phyloP scores from a whole-genome alignment of 2,329 filamentous ascomycete species.

The Penicillium sp. region DNA sequence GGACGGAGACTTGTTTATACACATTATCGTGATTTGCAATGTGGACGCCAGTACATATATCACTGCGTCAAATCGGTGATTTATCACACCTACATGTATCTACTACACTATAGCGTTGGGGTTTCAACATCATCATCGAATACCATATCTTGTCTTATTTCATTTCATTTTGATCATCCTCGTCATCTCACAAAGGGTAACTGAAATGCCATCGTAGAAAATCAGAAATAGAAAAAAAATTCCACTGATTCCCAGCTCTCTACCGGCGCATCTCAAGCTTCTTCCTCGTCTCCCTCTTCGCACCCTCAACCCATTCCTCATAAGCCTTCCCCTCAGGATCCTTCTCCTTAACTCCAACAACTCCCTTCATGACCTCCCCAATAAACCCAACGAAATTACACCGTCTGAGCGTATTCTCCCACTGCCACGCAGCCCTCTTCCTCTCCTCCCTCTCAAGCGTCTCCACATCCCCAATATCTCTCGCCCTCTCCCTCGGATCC shows the following conservation, averaged over 20 bases:
- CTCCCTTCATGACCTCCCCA: slow-evolving; percentile 83
- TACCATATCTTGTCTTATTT: slow-evolving; percentile 8
- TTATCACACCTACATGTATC: slow-evolving; percentile 12
- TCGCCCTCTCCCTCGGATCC: slow-evolving; percentile 74
- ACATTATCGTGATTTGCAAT: slow-evolving; percentile 15
- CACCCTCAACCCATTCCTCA: slow-evolving; percentile 78
- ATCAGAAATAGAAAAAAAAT: not conserved
- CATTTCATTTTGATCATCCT: slow-evolving; percentile 4
- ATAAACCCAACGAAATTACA: slow-evolving; percentile 98
- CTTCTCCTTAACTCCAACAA: slow-evolving; percentile 70
- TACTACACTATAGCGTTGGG: slow-evolving; percentile 9
- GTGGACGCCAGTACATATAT: slow-evolving; percentile 23
- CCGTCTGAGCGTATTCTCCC: slow-evolving; percentile 87
- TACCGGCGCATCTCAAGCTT: slow-evolving; percentile 37
- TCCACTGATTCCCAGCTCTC: not conserved
- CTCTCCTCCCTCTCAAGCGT: slow-evolving; percentile 74
- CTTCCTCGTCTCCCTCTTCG: slow-evolving; percentile 45
- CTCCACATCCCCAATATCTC: slow-evolving; percentile 79
- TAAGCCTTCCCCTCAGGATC: slow-evolving; percentile 60
- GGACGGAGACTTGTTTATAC: slow-evolving; percentile 1
- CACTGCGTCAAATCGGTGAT: slow-evolving; percentile 6
- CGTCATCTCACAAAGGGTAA: slow-evolving; percentile 17
- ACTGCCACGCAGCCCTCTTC: slow-evolving; percentile 84
- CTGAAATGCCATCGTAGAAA: slow-evolving; percentile 13
- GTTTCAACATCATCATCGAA: slow-evolving; percentile 14